A percentile compares a stretch with the other conserved stretches of the same genome.
These are phyloP conservation scores for Bigelowiella natans DNA, from an alignment of 78 protist genomes.

Conservation along the genomic window DNA sequence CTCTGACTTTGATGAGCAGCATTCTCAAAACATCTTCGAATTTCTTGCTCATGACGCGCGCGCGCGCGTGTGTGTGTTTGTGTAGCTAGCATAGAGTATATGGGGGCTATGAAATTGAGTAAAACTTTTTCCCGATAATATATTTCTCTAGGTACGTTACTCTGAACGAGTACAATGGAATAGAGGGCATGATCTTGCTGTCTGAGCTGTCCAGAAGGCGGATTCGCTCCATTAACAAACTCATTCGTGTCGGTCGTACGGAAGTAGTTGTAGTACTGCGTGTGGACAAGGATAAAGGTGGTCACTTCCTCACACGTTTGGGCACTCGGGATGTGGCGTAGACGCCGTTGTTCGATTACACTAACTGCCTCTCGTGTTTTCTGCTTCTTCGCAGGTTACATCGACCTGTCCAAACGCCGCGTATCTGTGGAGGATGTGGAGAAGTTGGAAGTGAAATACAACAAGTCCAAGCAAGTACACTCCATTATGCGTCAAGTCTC, in stretches of 20 bases:
- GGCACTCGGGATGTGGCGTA: neutral
- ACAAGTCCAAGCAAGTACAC: constrained; percentile 68
- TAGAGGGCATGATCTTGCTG: constrained; percentile 89
- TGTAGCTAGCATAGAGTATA: too few relatives aligned
- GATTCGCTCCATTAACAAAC: constrained; percentile 82
- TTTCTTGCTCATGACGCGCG: too few relatives aligned
- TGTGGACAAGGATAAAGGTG: constrained; percentile 91
- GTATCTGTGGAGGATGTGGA: constrained; percentile 77
- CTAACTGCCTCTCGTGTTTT: neutral
- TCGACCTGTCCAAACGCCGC: constrained; percentile 88
- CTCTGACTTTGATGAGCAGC: too few relatives aligned
- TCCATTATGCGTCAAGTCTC: constrained; percentile 79
- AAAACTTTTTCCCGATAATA: too few relatives aligned
- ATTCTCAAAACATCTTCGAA: too few relatives aligned
- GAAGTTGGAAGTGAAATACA: constrained; percentile 66
- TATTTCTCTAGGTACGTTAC: constrained; percentile 24
- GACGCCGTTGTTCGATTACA: neutral
- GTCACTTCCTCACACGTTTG: neutral
- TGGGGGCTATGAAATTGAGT: too few relatives aligned
- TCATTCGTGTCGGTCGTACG: constrained; percentile 75
- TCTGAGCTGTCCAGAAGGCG: constrained; percentile 89
- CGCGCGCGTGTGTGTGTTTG: too few relatives aligned
- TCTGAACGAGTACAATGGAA: constrained; percentile 55
- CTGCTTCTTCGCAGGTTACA: constrained; percentile 54
- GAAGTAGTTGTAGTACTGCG: constrained; percentile 89